Evolutionary conservation across 2,329 filamentous ascomycete genomes (phyloP).

Genomic region (Westerdykella aurantiaca): DNA sequence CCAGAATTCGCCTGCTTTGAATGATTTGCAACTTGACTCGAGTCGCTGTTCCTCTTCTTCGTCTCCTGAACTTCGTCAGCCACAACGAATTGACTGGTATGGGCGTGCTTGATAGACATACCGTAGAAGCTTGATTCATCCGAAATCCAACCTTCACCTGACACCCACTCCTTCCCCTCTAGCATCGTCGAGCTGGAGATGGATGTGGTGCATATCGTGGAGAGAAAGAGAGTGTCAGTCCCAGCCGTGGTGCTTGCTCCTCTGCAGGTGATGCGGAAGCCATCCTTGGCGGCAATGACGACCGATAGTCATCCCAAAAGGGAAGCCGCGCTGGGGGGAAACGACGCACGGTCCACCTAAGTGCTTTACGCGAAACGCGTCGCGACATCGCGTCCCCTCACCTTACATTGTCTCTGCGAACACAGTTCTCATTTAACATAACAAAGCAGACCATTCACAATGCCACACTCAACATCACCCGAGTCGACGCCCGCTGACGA

Average conservation of each 20-base stretch:
- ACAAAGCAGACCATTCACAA: slow-evolving; percentile 13
- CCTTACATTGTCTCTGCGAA: neutral
- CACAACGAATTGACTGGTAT: neutral
- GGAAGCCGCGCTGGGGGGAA: too few relatives aligned
- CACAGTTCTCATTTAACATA: neutral
- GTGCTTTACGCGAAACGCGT: neutral
- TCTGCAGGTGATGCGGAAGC: slow-evolving; percentile 3
- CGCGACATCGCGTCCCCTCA: neutral
- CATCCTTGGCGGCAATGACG: slow-evolving; percentile 9
- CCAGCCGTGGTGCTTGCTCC: neutral
- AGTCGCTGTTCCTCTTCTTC: slow-evolving; percentile 23
- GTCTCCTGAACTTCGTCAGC: slow-evolving; percentile 17
- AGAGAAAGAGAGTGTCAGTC: too few relatives aligned
- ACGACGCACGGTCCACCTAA: neutral
- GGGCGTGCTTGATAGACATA: slow-evolving; percentile 17
- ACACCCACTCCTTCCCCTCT: slow-evolving; percentile 23
- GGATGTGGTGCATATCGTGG: too few relatives aligned
- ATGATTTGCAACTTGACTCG: slow-evolving; percentile 11
- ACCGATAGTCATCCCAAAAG: too few relatives aligned
- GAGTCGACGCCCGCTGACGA: slow-evolving; percentile 37
- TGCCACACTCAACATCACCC: slow-evolving; percentile 45
- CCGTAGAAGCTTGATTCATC: slow-evolving; percentile 45
- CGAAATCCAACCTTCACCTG: slow-evolving; percentile 31
- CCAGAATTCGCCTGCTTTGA: slow-evolving; percentile 16
- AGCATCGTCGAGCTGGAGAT: slow-evolving; percentile 7